A percentile compares a stretch with the other conserved stretches of the same genome.
phyloP scores from a whole-genome alignment of 768 basidiomycete genomes.

The Mycena polygramma region DNA sequence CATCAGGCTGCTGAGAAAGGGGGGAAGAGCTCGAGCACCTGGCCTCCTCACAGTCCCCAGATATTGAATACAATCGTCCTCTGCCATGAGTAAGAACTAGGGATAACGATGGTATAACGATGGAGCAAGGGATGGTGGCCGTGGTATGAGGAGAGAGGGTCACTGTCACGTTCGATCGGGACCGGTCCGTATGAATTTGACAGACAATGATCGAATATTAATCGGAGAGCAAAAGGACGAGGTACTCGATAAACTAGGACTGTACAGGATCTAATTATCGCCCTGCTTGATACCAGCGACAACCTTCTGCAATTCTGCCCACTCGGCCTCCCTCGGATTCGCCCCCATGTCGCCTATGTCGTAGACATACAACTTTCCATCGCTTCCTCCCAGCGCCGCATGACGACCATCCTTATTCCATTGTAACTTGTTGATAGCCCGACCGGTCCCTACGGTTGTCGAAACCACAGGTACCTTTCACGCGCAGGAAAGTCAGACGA shows the following conservation, averaged over 20 bases:
- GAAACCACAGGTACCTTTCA: constrained; percentile 91
- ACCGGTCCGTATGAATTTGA: constrained; percentile 8
- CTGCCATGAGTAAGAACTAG: constrained; percentile 21
- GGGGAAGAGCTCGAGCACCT: constrained; percentile 42
- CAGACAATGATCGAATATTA: background rate
- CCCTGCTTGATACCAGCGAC: constrained; percentile 72
- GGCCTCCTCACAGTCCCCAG: constrained; percentile 56
- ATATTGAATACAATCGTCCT: constrained; percentile 74
- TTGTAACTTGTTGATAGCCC: constrained; percentile 94
- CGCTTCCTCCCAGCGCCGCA: constrained; percentile 91
- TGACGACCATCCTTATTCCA: constrained; percentile 98
- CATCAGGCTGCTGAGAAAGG: constrained; percentile 42
- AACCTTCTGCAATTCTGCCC: constrained; percentile 93
- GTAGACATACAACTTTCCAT: constrained; percentile 93
- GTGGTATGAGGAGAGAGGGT: constrained; percentile 13
- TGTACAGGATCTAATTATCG: constrained; percentile 3
- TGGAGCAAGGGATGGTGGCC: background rate
- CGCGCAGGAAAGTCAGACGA: constrained; percentile 19
- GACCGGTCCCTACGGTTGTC: constrained; percentile 80
- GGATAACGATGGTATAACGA: background rate
- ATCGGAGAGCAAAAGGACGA: too few relatives aligned
- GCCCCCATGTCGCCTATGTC: constrained; percentile 94
- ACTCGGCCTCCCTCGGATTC: constrained; percentile 87
- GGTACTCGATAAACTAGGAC: too few relatives aligned
- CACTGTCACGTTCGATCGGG: constrained; percentile 13